phyloP scores from a whole-genome alignment of 805 yeast genomes.

The Metschnikowia corniflorae region DNA sequence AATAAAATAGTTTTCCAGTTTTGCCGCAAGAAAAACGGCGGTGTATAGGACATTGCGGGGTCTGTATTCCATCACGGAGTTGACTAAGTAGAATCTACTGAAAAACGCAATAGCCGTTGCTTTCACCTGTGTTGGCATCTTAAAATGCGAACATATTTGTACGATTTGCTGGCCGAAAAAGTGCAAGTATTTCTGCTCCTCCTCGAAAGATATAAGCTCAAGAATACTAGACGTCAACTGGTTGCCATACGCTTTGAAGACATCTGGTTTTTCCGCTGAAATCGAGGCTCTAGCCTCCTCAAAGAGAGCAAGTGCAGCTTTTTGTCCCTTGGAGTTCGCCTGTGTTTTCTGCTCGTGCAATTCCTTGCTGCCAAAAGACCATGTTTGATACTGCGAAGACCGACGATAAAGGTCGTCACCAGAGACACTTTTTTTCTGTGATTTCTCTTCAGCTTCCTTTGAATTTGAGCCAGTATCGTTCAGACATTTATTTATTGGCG shows the following conservation, averaged over 20 bases:
- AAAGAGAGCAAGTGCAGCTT: conserved; percentile 31
- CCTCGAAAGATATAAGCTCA: conserved; percentile 56
- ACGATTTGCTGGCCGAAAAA: conserved; percentile 72
- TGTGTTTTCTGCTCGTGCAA: conserved; percentile 46
- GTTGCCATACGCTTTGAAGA: conserved; percentile 27
- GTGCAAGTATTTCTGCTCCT: conserved; percentile 63
- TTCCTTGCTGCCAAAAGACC: conserved; percentile 74
- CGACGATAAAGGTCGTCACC: conserved; percentile 87
- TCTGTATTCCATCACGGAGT: conserved; percentile 82
- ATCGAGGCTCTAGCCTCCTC: conserved; percentile 20
- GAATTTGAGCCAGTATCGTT: neutral
- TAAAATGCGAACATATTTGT: conserved; percentile 66
- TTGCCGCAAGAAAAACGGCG: conserved; percentile 86
- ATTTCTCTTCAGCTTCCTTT: neutral
- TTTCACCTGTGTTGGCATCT: conserved; percentile 82
- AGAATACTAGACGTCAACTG: conserved; percentile 32
- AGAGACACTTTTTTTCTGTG: conserved; percentile 34
- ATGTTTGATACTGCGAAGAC: conserved; percentile 75
- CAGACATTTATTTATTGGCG: too few relatives aligned
- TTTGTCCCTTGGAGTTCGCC: conserved; percentile 55
- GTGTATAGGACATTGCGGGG: conserved; percentile 73
- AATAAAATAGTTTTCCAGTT: conserved; percentile 86
- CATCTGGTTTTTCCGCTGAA: conserved; percentile 23
- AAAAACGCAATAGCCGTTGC: conserved; percentile 85
- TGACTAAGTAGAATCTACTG: conserved; percentile 71